Conservation (phyloP, 2,329 filamentous ascomycete genomes). For the Trichophyton mentagrophytes region DNA sequence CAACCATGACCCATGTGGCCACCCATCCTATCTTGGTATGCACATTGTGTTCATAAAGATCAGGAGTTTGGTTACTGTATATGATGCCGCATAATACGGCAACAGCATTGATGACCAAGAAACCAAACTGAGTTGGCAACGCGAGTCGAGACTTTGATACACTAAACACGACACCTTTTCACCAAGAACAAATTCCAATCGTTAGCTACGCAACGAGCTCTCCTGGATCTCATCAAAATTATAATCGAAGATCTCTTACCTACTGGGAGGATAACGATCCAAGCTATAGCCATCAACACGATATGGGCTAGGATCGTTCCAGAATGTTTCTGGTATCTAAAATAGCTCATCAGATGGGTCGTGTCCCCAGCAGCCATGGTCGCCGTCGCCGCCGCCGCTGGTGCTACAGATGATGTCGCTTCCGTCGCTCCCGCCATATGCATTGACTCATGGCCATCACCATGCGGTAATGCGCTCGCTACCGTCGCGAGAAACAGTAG, state of each 20-base stretch:
- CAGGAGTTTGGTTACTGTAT: slow-evolving; percentile 71
- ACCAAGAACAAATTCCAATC: slow-evolving; percentile 1
- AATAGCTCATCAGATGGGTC: slow-evolving; percentile 30
- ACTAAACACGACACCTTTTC: slow-evolving; percentile 68
- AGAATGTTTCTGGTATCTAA: slow-evolving; percentile 29
- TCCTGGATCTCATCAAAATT: not conserved
- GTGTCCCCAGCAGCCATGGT: slow-evolving; percentile 21
- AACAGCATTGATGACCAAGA: slow-evolving; percentile 50
- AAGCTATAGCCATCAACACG: slow-evolving; percentile 54
- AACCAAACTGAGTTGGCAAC: slow-evolving; percentile 54
- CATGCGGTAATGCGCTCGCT: slow-evolving; percentile 23
- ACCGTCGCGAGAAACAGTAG: slow-evolving; percentile 14
- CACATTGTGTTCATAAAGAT: slow-evolving; percentile 76
- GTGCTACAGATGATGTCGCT: slow-evolving; percentile 10
- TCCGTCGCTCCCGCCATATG: slow-evolving; percentile 22
- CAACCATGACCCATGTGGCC: slow-evolving; percentile 56
- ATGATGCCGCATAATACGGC: slow-evolving; percentile 53
- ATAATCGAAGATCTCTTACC: slow-evolving; percentile 39
- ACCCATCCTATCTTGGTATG: slow-evolving; percentile 84
- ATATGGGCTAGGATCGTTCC: slow-evolving; percentile 55
- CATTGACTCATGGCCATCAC: slow-evolving; percentile 22
- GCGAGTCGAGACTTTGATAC: slow-evolving; percentile 65
- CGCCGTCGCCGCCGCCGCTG: slow-evolving; percentile 12
- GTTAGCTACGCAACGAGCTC: slow-evolving; percentile 4
- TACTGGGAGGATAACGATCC: slow-evolving; percentile 60